Percentiles rank a stretch among this genome's conserved stretches.
Evolutionary conservation across 139 green algal species (phyloP).

Genomic region (Volvox africanus): DNA sequence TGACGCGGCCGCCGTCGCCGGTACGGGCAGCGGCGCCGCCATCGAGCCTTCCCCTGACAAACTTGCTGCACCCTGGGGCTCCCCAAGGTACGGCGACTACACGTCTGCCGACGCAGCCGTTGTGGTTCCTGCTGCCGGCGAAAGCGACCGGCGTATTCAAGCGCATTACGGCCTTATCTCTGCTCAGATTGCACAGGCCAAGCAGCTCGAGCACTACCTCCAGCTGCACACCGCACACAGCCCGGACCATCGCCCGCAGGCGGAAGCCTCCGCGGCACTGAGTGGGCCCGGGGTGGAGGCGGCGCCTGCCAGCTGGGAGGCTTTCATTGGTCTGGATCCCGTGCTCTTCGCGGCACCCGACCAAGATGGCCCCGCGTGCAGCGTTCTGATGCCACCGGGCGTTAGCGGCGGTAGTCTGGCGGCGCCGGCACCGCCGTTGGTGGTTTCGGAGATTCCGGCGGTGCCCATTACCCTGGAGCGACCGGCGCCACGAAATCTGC

Average conservation of each 20-base stretch:
- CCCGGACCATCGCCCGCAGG: too few relatives aligned
- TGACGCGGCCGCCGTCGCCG: background rate
- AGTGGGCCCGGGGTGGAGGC: background rate
- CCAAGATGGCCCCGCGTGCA: conserved; percentile 37
- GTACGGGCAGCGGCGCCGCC: background rate
- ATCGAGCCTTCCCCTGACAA: background rate
- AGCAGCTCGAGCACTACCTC: background rate
- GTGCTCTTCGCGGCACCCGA: background rate
- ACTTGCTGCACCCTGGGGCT: background rate
- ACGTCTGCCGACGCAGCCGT: background rate
- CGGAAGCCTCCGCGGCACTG: background rate
- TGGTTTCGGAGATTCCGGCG: conserved; percentile 23
- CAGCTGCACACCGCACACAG: background rate
- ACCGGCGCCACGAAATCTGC: background rate
- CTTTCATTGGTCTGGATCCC: background rate
- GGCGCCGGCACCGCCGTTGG: background rate
- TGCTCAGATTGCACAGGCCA: background rate
- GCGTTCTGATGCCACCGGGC: conserved; percentile 32
- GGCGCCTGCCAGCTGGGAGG: background rate
- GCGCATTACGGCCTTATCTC: conserved; percentile 3
- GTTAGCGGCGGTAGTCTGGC: conserved; percentile 31
- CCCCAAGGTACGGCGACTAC: background rate
- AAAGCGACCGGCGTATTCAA: background rate
- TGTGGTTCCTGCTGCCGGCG: too few relatives aligned
- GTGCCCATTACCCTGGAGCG: background rate